These are phyloP conservation scores for Hanseniaspora jakobsenii DNA, from an alignment of 805 yeast species.

Conservation along the genomic window DNA sequence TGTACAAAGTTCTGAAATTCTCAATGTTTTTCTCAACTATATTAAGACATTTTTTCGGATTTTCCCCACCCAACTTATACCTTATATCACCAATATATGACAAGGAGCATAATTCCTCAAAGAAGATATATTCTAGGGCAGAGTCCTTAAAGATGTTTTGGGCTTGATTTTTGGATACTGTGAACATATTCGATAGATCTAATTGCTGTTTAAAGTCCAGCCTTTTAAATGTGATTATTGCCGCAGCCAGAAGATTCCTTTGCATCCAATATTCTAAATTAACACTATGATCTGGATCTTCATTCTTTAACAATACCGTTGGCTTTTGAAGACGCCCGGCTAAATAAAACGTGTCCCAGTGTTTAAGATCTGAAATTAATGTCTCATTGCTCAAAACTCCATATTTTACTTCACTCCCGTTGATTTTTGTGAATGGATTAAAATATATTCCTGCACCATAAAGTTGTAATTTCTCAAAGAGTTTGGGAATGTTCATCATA, in stretches of 20 bases:
- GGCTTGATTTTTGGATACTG: too few relatives aligned
- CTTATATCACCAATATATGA: constrained; percentile 89
- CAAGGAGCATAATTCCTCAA: constrained; percentile 61
- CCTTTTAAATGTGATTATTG: constrained; percentile 53
- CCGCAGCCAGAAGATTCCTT: constrained; percentile 64
- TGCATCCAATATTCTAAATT: constrained; percentile 59
- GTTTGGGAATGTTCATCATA: constrained; percentile 32
- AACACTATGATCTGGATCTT: too few relatives aligned
- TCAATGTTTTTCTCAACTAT: constrained; percentile 68
- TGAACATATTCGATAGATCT: too few relatives aligned
- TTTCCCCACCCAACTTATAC: constrained; percentile 76
- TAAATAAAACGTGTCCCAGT: constrained; percentile 75
- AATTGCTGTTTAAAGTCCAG: too few relatives aligned
- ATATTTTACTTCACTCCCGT: constrained; percentile 57
- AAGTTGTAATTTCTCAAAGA: constrained; percentile 37
- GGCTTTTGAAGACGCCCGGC: constrained; percentile 95
- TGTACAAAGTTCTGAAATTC: constrained; percentile 59
- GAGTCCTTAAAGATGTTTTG: too few relatives aligned
- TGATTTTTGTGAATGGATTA: constrained; percentile 72
- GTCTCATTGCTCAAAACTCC: constrained; percentile 65
- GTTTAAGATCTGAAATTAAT: constrained; percentile 55
- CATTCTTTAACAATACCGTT: constrained; percentile 49
- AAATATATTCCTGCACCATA: constrained; percentile 86
- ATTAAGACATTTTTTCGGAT: constrained; percentile 76
- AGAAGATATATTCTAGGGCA: too few relatives aligned